These are phyloP conservation scores for Fusarium torulosum DNA, from an alignment of 2,329 filamentous ascomycete species.

Conservation along the genomic window DNA sequence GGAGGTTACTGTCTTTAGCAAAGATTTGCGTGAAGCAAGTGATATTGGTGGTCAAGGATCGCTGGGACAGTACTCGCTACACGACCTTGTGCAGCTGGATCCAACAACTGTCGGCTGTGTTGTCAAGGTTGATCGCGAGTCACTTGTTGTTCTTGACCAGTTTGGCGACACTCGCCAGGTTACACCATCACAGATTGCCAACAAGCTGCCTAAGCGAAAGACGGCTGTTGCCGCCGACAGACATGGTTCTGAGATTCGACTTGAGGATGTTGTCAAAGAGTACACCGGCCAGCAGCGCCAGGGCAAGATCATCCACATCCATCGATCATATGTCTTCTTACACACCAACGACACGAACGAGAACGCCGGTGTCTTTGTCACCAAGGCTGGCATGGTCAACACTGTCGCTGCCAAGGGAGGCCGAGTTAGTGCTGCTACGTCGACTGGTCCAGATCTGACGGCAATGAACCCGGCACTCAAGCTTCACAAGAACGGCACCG, in stretches of 20 bases:
- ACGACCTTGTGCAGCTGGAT: constrained; percentile 94
- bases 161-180: constrained; percentile 84
- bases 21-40: constrained; percentile 91
- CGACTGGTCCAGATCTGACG: constrained; percentile 79
- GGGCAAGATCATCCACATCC: constrained; percentile 92
- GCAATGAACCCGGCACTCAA: constrained; percentile 94
- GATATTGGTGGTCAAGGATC: constrained; percentile 89
- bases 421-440: constrained; percentile 70
- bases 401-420: constrained; percentile 96
- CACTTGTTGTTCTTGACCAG: constrained; percentile 89
- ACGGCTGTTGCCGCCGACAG: constrained; percentile 91
- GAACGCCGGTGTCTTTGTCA: constrained; percentile 91
- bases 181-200: constrained; percentile 91
- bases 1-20: constrained; percentile 98
- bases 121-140: constrained; percentile 95
- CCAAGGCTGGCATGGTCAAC: constrained; percentile 84
- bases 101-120: constrained; percentile 92
- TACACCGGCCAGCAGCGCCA: constrained; percentile 85
- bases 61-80: constrained; percentile 89
- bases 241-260: constrained; percentile 90
- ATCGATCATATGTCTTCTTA: constrained; percentile 91
- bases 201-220: constrained; percentile 85
- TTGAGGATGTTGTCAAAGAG: constrained; percentile 94
- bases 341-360: constrained; percentile 87
- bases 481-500: constrained; percentile 70